Conservation (phyloP, 805 yeast species). For the Pichia exigua region DNA sequence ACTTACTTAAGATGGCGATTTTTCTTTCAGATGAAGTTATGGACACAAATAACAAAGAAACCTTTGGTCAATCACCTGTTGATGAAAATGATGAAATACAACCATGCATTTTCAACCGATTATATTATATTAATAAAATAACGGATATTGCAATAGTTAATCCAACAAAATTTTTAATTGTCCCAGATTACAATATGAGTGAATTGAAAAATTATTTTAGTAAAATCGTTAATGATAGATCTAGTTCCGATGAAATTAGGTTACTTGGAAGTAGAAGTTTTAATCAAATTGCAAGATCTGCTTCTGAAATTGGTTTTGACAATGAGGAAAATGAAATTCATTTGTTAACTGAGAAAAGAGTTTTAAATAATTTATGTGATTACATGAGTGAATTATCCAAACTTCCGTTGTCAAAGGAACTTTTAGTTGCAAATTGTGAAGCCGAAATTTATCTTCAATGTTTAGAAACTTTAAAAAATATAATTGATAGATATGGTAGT, state of each 20-base stretch:
- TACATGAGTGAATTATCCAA: conserved; percentile 37
- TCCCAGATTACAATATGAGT: conserved; percentile 40
- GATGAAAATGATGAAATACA: conserved; percentile 14
- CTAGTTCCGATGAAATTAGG: conserved; percentile 37
- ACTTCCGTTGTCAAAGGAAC: conserved; percentile 33
- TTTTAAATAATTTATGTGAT: conserved; percentile 41
- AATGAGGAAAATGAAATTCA: conserved; percentile 6
- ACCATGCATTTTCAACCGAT: conserved; percentile 47
- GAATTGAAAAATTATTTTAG: conserved; percentile 39
- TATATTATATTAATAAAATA: conserved; percentile 46
- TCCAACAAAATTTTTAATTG: conserved; percentile 40
- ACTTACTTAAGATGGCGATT: conserved; percentile 41
- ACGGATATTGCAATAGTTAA: conserved; percentile 46
- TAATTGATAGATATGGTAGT: conserved; percentile 75
- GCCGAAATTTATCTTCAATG: conserved; percentile 58
- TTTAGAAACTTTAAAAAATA: conserved; percentile 55
- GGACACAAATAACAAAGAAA: conserved; percentile 1
- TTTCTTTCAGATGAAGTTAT: conserved; percentile 31
- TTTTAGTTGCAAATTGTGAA: conserved; percentile 47
- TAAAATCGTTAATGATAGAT: conserved; percentile 37
- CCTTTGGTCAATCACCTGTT: conserved; percentile 17
- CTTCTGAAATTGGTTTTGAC: conserved; percentile 36
- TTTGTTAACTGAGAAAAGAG: conserved; percentile 35
- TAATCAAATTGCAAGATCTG: conserved; percentile 38
- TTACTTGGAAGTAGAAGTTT: conserved; percentile 43